Evolutionary conservation across 192 early-diverging fungal genomes (phyloP).

Genomic region (Diversispora eburnea): DNA sequence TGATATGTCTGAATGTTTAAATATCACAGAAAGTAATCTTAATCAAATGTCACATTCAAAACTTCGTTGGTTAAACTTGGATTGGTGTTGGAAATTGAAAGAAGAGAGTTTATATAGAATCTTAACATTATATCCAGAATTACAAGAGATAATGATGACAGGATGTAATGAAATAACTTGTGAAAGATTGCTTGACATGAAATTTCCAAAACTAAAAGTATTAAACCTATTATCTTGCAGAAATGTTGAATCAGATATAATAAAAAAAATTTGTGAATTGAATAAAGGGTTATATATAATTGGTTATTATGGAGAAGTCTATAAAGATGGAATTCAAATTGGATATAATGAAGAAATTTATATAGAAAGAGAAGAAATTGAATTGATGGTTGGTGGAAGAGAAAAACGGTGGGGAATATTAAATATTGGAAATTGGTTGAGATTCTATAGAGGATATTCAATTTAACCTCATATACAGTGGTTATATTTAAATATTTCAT

Average conservation of each 20-base stretch:
- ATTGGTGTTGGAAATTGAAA: constrained; percentile 24
- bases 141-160: constrained; percentile 9
- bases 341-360: constrained; percentile 1
- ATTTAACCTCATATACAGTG: background rate
- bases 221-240: constrained; percentile 14
- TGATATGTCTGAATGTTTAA: constrained; percentile 15
- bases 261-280: background rate
- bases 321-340: constrained; percentile 17
- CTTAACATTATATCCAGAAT: background rate
- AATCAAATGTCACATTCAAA: background rate
- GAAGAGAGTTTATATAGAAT: background rate
- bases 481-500: too few relatives aligned
- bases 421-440: constrained; percentile 5
- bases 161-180: constrained; percentile 22
- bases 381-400: constrained; percentile 3
- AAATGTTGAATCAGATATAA: background rate
- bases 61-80: background rate
- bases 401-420: constrained; percentile 14
- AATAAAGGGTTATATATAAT: constrained; percentile 8
- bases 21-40: background rate
- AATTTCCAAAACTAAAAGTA: background rate
- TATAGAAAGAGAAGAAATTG: constrained; percentile 1
- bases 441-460: constrained; percentile 16
- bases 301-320: constrained; percentile 23
- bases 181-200: background rate